Evolutionary conservation across 345 rosid species (phyloP).

Genomic region (Populus pruinosa): DNA sequence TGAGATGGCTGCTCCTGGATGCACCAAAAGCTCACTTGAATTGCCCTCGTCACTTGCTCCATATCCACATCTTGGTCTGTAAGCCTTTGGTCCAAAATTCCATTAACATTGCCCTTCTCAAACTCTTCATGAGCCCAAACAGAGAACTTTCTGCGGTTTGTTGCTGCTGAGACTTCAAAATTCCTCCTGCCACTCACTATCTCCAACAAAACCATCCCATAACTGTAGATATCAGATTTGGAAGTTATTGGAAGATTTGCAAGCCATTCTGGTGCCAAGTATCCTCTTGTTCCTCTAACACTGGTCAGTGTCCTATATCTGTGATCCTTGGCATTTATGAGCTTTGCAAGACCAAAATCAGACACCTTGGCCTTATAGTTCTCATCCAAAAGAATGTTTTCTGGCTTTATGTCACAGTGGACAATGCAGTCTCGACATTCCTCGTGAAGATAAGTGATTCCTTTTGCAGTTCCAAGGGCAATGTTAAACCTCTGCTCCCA

Average conservation of each 20-base stretch:
- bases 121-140: constrained; percentile 63
- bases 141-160: constrained; percentile 49
- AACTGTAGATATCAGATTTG: constrained; percentile 29
- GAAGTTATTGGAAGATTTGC: constrained; percentile 33
- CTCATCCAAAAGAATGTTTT: constrained; percentile 31
- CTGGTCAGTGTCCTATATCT: constrained; percentile 23
- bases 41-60: constrained; percentile 20
- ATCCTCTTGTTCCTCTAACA: constrained; percentile 33
- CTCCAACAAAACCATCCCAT: constrained; percentile 33
- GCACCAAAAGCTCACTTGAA: constrained; percentile 26
- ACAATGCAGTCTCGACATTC: constrained; percentile 37
- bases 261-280: constrained; percentile 33
- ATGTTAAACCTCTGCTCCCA: constrained; percentile 23
- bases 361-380: constrained; percentile 26
- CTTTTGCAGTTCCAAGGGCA: constrained; percentile 32
- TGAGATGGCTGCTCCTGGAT: constrained; percentile 31
- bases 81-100: constrained; percentile 18
- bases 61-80: constrained; percentile 7
- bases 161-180: constrained; percentile 19
- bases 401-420: constrained; percentile 35
- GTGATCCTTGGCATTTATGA: constrained; percentile 24
- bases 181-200: constrained; percentile 27
- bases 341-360: constrained; percentile 35
- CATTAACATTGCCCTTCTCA: constrained; percentile 19
- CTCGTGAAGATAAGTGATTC: constrained; percentile 33